Conservation (phyloP, 345 rosid species). For the Aquilaria yunnanensis region DNA sequence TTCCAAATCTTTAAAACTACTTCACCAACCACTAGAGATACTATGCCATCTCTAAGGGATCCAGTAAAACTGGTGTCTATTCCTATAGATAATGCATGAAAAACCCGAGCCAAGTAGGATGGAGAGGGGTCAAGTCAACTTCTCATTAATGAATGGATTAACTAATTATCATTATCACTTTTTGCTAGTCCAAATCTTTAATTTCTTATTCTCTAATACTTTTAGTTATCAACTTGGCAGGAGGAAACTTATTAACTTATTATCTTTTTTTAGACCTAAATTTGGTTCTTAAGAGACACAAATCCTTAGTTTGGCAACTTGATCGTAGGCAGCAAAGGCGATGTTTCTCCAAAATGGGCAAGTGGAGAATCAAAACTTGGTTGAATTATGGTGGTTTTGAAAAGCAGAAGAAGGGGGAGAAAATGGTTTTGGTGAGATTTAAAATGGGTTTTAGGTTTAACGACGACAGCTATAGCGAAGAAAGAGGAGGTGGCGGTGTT, state of each 20-base stretch:
- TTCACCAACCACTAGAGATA: too few species aligned
- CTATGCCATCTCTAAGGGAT: too few species aligned
- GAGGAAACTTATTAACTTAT: constrained; percentile 21
- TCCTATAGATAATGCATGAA: too few species aligned
- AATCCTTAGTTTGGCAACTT: constrained; percentile 27
- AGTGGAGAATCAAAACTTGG: neutral
- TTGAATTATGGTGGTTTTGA: constrained; percentile 31
- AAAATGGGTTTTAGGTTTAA: constrained; percentile 69
- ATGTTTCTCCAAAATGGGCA: constrained; percentile 26
- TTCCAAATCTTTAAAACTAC: too few species aligned
- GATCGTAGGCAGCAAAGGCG: constrained; percentile 21
- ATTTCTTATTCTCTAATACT: constrained; percentile 14
- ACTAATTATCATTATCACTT: too few species aligned
- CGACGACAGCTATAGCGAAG: constrained; percentile 44
- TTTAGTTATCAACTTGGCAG: constrained; percentile 10
- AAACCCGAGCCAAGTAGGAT: too few species aligned
- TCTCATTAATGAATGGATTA: too few species aligned
- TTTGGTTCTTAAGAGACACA: constrained; percentile 31
- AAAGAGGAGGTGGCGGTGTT: constrained; percentile 55
- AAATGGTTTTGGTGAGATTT: constrained; percentile 50
- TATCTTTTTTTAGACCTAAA: constrained; percentile 17
- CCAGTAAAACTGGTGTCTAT: too few species aligned
- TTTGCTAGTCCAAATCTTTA: constrained; percentile 28
- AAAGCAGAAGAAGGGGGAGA: constrained; percentile 25
- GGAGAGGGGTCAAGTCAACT: too few species aligned